phyloP scores from a whole-genome alignment of 108 stramenopile genomes.

The Fistulifera pelliculosa region DNA sequence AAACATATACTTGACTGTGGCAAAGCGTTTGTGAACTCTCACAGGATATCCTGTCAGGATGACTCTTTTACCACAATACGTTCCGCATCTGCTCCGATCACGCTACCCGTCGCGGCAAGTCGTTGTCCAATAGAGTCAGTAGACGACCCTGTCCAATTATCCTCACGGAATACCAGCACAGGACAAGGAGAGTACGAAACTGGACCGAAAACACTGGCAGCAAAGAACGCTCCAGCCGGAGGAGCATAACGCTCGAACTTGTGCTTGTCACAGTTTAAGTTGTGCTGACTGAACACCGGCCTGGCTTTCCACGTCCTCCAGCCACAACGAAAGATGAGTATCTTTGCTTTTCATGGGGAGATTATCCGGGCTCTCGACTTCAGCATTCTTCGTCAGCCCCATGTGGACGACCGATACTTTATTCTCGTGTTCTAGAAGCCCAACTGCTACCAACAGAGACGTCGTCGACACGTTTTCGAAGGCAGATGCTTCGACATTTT shows the following conservation, averaged over 20 bases:
- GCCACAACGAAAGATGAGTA: conserved; percentile 87
- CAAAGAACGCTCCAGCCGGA: conserved; percentile 76
- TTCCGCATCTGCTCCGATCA: conserved; percentile 94
- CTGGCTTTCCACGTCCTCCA: conserved; percentile 88
- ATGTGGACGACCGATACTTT: conserved; percentile 92
- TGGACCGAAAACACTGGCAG: conserved; percentile 89
- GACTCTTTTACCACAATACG: conserved; percentile 93
- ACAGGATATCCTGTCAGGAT: conserved; percentile 97
- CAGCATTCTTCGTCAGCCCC: conserved; percentile 69
- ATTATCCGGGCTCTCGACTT: conserved; percentile 29
- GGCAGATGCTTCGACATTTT: conserved; percentile 42
- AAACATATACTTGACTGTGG: conserved; percentile 99
- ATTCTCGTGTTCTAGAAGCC: conserved; percentile 92
- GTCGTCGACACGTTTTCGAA: conserved; percentile 33
- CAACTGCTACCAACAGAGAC: conserved; percentile 59
- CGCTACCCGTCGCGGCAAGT: conserved; percentile 87
- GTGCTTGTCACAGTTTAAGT: conserved; percentile 97
- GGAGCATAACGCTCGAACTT: conserved; percentile 96
- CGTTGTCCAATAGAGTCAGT: conserved; percentile 17
- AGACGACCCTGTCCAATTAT: conserved; percentile 3
- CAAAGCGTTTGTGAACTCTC: conserved; percentile 91
- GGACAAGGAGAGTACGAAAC: conserved; percentile 91
- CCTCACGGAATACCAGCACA: conserved; percentile 70
- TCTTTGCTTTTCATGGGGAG: conserved; percentile 89
- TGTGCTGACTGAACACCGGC: conserved; percentile 93